Evolutionary conservation across 768 basidiomycete species (phyloP).

Genomic region (Tylopilus rubrobrunneus): DNA sequence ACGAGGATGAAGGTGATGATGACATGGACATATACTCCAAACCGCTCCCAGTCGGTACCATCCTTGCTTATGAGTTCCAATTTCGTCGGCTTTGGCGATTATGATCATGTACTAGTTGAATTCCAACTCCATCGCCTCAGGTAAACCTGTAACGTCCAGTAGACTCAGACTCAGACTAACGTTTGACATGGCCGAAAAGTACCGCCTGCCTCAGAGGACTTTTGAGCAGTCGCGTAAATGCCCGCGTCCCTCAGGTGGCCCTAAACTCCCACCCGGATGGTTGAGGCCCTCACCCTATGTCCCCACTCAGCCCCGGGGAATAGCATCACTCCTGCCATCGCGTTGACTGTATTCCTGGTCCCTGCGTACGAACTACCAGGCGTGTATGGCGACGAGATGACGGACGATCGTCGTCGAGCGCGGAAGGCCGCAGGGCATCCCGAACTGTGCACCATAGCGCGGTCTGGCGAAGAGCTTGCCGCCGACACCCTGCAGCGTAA

Average conservation of each 20-base stretch:
- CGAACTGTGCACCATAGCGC: conserved; percentile 88
- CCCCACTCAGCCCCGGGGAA: conserved; percentile 19
- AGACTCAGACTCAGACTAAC: no score
- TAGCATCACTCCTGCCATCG: conserved; percentile 19
- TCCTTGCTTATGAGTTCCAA: no score
- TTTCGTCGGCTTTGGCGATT: no score
- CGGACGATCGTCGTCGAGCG: conserved; percentile 71
- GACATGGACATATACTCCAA: no score
- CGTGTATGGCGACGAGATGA: conserved; percentile 60
- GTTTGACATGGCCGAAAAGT: no score
- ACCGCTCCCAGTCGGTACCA: no score
- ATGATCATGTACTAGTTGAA: no score
- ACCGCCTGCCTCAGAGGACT: no score
- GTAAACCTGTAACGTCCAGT: no score
- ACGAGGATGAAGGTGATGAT: no score
- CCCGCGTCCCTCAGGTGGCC: conserved; percentile 45
- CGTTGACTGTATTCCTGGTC: conserved; percentile 75
- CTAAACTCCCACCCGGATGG: conserved; percentile 57
- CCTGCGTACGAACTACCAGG: conserved; percentile 85
- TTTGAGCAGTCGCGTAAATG: conserved; percentile 76
- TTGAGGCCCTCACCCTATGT: conserved; percentile 76
- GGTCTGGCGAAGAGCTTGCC: conserved; percentile 82
- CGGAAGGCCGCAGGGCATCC: conserved; percentile 88
- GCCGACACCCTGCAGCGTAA: conserved; percentile 78
- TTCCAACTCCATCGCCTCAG: no score